A percentile compares a stretch with the other conserved stretches of the same genome.
Evolutionary conservation across 1,139 yeast genomes (phyloP).

Genomic region (Oligophagozyma castellii): DNA sequence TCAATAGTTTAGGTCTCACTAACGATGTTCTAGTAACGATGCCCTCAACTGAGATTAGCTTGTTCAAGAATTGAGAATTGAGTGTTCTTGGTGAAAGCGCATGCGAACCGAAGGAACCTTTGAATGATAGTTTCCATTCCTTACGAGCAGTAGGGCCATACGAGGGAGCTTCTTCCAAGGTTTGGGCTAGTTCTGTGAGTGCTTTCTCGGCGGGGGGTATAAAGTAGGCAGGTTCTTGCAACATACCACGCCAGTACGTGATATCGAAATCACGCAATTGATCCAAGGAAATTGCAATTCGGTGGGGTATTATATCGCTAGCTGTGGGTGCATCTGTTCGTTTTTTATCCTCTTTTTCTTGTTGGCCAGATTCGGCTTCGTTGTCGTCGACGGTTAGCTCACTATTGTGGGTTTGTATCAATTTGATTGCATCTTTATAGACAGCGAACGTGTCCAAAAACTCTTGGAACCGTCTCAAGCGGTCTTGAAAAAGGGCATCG

Average conservation of each 20-base stretch:
- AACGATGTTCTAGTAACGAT: constrained; percentile 89
- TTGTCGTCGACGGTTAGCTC: constrained; percentile 4
- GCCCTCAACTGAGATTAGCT: constrained; percentile 83
- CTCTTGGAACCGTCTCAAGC: constrained; percentile 81
- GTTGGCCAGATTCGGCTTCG: constrained; percentile 5
- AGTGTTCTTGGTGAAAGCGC: constrained; percentile 81
- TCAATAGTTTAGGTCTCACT: constrained; percentile 80
- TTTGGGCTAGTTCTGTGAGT: constrained; percentile 62
- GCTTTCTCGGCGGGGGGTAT: constrained; percentile 88
- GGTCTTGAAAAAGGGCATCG: constrained; percentile 49
- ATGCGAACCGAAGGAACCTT: constrained; percentile 87
- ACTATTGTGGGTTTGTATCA: constrained; percentile 24
- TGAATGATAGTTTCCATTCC: constrained; percentile 45
- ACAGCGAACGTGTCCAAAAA: constrained; percentile 57
- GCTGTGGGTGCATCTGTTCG: too few species aligned
- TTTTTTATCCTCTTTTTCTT: constrained; percentile 39
- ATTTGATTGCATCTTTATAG: constrained; percentile 55
- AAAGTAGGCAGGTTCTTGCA: constrained; percentile 68
- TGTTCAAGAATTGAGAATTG: constrained; percentile 61
- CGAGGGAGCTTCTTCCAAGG: constrained; percentile 38
- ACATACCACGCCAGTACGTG: constrained; percentile 64
- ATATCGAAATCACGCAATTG: constrained; percentile 78
- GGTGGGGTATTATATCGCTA: constrained; percentile 27
- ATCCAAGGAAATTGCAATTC: constrained; percentile 70
- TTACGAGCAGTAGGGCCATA: constrained; percentile 7